Evolutionary conservation across 768 basidiomycete genomes (phyloP).

Genomic region (Psilocybe sp.): DNA sequence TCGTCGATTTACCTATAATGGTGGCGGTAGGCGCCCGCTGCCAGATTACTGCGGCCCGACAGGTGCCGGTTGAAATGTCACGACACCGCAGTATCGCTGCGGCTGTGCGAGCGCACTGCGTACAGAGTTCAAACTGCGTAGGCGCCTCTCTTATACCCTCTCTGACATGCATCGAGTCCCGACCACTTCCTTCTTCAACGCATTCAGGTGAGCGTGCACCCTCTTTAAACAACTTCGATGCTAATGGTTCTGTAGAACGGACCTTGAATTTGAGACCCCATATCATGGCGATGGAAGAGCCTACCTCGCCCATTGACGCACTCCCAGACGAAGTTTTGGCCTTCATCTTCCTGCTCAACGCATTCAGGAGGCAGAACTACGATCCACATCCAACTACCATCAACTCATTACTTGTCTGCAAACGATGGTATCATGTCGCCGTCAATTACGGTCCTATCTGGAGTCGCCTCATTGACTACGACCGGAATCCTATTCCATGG

Average conservation of each 20-base stretch:
- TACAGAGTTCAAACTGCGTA: too few species aligned
- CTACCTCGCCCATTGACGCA: conserved; percentile 3
- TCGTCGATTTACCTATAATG: too few species aligned
- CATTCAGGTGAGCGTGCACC: too few species aligned
- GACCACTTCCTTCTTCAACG: too few species aligned
- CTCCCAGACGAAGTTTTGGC: conserved; percentile 17
- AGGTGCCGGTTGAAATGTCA: too few species aligned
- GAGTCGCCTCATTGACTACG: conserved; percentile 22
- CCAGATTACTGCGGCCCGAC: too few species aligned
- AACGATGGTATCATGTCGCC: conserved; percentile 19
- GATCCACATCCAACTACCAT: conserved; percentile 12
- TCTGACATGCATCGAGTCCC: too few species aligned
- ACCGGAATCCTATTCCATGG: conserved; percentile 8
- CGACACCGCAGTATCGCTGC: too few species aligned
- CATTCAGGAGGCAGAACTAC: conserved; percentile 7
- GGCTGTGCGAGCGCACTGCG: too few species aligned
- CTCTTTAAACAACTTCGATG: too few species aligned
- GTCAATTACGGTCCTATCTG: conserved; percentile 17
- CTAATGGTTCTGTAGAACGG: neutral
- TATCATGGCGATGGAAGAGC: neutral
- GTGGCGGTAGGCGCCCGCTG: too few species aligned
- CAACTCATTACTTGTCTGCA: conserved; percentile 17
- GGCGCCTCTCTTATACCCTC: too few species aligned
- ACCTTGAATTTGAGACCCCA: neutral
- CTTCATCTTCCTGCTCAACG: conserved; percentile 13